Evolutionary conservation across 2,329 filamentous ascomycete genomes (phyloP), one percentile per base, ranked within the genome.

Genomic region (Sordariomycetes sp.): DNA sequence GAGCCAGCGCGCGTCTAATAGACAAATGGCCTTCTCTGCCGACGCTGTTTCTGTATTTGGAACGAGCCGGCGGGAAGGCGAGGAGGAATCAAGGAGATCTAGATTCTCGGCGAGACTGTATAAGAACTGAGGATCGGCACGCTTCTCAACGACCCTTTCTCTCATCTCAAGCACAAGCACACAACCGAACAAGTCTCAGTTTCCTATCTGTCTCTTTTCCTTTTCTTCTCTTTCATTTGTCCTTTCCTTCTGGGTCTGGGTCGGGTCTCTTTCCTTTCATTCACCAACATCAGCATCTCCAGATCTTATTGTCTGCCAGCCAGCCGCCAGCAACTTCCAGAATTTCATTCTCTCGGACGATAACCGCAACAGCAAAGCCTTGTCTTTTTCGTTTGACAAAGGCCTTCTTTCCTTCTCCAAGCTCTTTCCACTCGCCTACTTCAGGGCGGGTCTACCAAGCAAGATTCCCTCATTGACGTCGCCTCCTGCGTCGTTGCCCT

Each of bases 381-480:
- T 17, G 5, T 30, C 21, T 27, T 28, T 34, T 24, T 18, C 14
- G n/a, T 35, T 26, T 17, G 16, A 30, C 16, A 10, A 30, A 16
- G 27, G 11, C 25, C 14, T n/a, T 11, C 18, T 32, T 18, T 5
- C 14, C 21, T 3, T 9, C 6, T 29, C 23, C 6, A n/a, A n/a
- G 23, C 14, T 27, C 23, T 3, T 10, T 21, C 16, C 4, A 12
- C 31, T 25, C 31, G 20, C 30, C 30, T 33, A 14, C 12, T 24
- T 27, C 9, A 32, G 31, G 28, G 18, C 21, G 24, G 25, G 34
- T 11, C 17, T 26, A 19, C 33, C 39, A 32, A 39, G 41, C 53
- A 59, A 48, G 32, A 59, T 61, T 59, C 30, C 46, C 43, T 49
- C 50, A 42, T 48, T 51, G 35, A 16, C 43, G 27, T 40, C 52